Evolutionary conservation across 768 basidiomycete species (phyloP), one percentile per base, ranked within the genome.

Genomic region (Pleurotus tuoliensis): DNA sequence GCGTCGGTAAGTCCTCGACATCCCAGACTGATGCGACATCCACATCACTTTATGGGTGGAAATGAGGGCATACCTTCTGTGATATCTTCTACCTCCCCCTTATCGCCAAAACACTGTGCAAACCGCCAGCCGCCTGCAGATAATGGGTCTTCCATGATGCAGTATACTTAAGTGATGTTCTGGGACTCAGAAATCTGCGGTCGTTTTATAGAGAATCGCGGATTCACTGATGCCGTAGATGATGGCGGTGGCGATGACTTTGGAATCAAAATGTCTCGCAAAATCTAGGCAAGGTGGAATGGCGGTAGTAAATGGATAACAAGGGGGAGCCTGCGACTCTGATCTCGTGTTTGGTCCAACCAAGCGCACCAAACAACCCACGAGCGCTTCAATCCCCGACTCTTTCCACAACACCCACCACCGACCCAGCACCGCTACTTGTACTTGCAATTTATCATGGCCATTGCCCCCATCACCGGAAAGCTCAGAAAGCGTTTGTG

Each of bases 51-150:
- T 34, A 34, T 11, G 30, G 11, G 30, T 9, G 30, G 30, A 34
- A 34, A 34, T 47, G 50, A 61, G 11, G 54, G 66, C 81, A 59
- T 61, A 94, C 94, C 97, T 81, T 99, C 97, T 58, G 97, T 99
- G 69, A 99, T 98, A 72, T 99, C 97, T 69, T 98, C 97, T 37
- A 98, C 96, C 72, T 97, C 92, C 64, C 91, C 96, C 83, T 99
- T 99, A 82, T 99, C 97, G 62, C 97, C 97, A 69, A 99, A 99
- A 77, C 97, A 99, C 69, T 99, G 97, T 54, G 97, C 96, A 76
- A 99, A 99, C 66, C 96, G 88, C 97, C 97, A 99, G 65, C 88
- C 89, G 66, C 89, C 88, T 69, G 88, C 89, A 66, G 86, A 82
- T 73, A 89, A 85, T 75, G 92, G 91, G 72, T 86, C 83, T 45